These are phyloP conservation scores for Candida pseudoglaebosa DNA, from an alignment of 805 yeast genomes.

Conservation along the genomic window DNA sequence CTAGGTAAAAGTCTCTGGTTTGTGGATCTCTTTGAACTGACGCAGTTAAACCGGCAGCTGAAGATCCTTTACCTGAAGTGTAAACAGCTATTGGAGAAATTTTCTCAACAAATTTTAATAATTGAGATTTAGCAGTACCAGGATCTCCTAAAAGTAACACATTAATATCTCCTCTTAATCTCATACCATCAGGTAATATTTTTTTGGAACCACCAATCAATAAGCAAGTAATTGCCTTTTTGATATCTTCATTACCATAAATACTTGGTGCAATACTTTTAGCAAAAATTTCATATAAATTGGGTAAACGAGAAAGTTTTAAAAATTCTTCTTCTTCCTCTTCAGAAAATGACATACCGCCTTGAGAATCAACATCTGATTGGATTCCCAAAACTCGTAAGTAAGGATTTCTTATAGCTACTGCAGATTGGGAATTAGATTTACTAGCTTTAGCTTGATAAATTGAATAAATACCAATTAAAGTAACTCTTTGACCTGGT, in stretches of 20 bases:
- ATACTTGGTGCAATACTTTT: slow-evolving; percentile 94
- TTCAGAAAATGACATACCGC: slow-evolving; percentile 64
- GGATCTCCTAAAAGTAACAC: slow-evolving; percentile 95
- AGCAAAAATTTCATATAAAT: slow-evolving; percentile 81
- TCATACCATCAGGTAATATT: slow-evolving; percentile 89
- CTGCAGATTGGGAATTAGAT: slow-evolving; percentile 40
- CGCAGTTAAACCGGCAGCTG: slow-evolving; percentile 99
- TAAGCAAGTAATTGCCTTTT: slow-evolving; percentile 87
- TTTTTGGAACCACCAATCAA: slow-evolving; percentile 94
- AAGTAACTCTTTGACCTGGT: slow-evolving; percentile 92
- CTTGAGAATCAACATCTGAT: slow-evolving; percentile 70
- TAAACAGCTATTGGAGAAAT: slow-evolving; percentile 92
- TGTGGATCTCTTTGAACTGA: slow-evolving; percentile 89
- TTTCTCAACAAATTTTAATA: slow-evolving; percentile 91
- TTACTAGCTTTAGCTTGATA: slow-evolving; percentile 64
- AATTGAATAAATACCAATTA: slow-evolving; percentile 89
- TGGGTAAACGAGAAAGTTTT: slow-evolving; percentile 74
- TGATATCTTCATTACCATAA: slow-evolving; percentile 89
- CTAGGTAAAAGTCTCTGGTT: slow-evolving; percentile 88
- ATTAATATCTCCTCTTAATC: slow-evolving; percentile 95
- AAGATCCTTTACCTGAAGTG: slow-evolving; percentile 98
- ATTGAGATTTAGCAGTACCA: slow-evolving; percentile 97
- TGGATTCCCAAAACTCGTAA: slow-evolving; percentile 82
- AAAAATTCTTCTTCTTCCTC: slow-evolving; percentile 93
- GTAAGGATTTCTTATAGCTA: slow-evolving; percentile 92